Conservation (phyloP, 495 filamentous ascomycete genomes). For the Astrocystis sublimbata region DNA sequence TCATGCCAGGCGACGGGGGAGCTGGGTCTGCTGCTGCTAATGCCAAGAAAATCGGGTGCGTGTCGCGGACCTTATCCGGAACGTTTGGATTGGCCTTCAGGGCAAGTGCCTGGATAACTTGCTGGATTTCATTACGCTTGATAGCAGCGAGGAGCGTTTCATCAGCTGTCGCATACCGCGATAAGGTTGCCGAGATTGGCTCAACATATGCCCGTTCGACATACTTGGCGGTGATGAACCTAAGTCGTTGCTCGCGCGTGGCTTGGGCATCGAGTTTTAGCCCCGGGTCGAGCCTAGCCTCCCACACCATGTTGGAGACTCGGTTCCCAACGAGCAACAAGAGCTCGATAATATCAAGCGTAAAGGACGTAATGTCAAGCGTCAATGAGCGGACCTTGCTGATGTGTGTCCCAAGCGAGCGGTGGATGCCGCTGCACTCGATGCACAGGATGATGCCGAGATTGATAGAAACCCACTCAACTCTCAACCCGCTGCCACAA, state of each 20-base stretch:
- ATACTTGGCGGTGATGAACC: conserved; percentile 95
- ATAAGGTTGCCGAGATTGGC: conserved; percentile 71
- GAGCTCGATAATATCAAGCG: conserved; percentile 93
- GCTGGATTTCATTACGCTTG: conserved; percentile 90
- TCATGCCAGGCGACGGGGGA: conserved; percentile 54
- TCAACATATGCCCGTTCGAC: conserved; percentile 80
- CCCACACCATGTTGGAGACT: conserved; percentile 95
- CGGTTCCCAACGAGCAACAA: conserved; percentile 90
- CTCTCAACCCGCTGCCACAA: conserved; percentile 85
- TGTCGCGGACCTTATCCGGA: conserved; percentile 81
- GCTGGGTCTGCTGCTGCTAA: conserved; percentile 94
- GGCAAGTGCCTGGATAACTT: conserved; percentile 87
- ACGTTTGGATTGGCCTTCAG: conserved; percentile 86
- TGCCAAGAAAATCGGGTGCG: conserved; percentile 85
- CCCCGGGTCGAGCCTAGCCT: conserved; percentile 73
- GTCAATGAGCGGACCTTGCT: conserved; percentile 96
- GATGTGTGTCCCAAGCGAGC: conserved; percentile 95
- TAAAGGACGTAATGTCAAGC: conserved; percentile 92
- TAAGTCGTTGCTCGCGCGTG: conserved; percentile 83
- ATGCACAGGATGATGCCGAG: conserved; percentile 96
- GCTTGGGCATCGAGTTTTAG: conserved; percentile 73
- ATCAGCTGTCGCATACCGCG: conserved; percentile 76
- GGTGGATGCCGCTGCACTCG: conserved; percentile 96
- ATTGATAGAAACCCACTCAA: conserved; percentile 99
- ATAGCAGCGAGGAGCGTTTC: conserved; percentile 91